Evolutionary conservation across 2,329 filamentous ascomycete genomes (phyloP).

Genomic region (Aphanoascus verrucosus): DNA sequence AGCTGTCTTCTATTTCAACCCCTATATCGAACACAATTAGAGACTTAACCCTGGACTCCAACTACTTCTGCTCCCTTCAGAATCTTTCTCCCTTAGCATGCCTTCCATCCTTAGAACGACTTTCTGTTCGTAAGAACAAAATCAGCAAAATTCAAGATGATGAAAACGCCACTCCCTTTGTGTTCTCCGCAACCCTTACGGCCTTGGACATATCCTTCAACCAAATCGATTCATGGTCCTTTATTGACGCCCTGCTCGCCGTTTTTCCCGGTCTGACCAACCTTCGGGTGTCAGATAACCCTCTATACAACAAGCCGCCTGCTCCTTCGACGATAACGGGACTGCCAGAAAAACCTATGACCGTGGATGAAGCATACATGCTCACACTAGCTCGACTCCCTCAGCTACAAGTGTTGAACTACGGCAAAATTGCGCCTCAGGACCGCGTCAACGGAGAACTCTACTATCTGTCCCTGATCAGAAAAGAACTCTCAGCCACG

Average conservation of each 20-base stretch:
- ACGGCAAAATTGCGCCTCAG: conserved; percentile 52
- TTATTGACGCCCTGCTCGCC: conserved; percentile 57
- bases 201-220: conserved; percentile 69
- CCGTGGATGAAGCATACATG: conserved; percentile 76
- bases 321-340: conserved; percentile 30
- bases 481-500: conserved; percentile 52
- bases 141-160: conserved; percentile 41
- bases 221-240: conserved; percentile 55
- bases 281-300: conserved; percentile 76
- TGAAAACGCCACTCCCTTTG: conserved; percentile 28
- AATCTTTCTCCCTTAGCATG: conserved; percentile 40
- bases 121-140: conserved; percentile 63
- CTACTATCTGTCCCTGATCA: conserved; percentile 82
- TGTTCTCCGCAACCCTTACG: conserved; percentile 46
- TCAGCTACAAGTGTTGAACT: conserved; percentile 51
- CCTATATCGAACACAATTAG: conserved; percentile 31
- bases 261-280: conserved; percentile 63
- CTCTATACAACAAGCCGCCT: conserved; percentile 54
- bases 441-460: conserved; percentile 83
- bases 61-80: conserved; percentile 29
- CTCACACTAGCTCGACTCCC: conserved; percentile 67
- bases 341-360: conserved; percentile 32
- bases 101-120: conserved; percentile 42
- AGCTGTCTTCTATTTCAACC: conserved; percentile 24
- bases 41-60: conserved; percentile 42